phyloP scores from a whole-genome alignment of 345 rosid genomes.

The Mallotus nudiflorus region DNA sequence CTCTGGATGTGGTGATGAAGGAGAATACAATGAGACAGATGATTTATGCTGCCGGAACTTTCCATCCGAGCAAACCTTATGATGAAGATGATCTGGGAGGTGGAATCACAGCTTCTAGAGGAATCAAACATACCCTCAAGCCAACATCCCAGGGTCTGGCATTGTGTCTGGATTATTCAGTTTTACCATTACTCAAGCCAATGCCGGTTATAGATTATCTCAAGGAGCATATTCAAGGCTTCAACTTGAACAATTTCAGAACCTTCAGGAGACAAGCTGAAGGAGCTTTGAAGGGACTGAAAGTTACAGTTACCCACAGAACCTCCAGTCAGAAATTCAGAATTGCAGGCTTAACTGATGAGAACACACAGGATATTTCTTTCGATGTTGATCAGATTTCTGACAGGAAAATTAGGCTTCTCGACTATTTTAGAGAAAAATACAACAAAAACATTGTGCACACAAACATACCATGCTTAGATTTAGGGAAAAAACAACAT shows the following conservation, averaged over 20 bases:
- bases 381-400: conserved; percentile 37
- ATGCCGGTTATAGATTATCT: conserved; percentile 62
- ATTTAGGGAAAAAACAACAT: conserved; percentile 54
- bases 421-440: conserved; percentile 59
- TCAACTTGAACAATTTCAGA: conserved; percentile 29
- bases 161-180: conserved; percentile 74
- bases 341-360: conserved; percentile 46
- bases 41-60: conserved; percentile 61
- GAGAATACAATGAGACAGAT: conserved; percentile 66
- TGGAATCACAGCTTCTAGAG: conserved; percentile 66
- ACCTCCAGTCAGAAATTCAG: conserved; percentile 54
- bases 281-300: conserved; percentile 42
- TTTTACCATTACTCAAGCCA: conserved; percentile 61
- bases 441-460: conserved; percentile 44
- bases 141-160: conserved; percentile 63
- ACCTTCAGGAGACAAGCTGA: conserved; percentile 37
- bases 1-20: conserved; percentile 86
- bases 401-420: conserved; percentile 29
- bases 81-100: conserved; percentile 45
- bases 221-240: conserved; percentile 33
- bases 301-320: conserved; percentile 68
- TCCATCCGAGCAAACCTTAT: conserved; percentile 37
- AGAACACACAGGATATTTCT: conserved; percentile 27
- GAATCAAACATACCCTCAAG: conserved; percentile 69
- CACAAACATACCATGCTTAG: conserved; percentile 62